Evolutionary conservation across 2,329 filamentous ascomycete species (phyloP), one percentile per base, ranked within the genome.

Genomic region (Ophiostoma sp.): DNA sequence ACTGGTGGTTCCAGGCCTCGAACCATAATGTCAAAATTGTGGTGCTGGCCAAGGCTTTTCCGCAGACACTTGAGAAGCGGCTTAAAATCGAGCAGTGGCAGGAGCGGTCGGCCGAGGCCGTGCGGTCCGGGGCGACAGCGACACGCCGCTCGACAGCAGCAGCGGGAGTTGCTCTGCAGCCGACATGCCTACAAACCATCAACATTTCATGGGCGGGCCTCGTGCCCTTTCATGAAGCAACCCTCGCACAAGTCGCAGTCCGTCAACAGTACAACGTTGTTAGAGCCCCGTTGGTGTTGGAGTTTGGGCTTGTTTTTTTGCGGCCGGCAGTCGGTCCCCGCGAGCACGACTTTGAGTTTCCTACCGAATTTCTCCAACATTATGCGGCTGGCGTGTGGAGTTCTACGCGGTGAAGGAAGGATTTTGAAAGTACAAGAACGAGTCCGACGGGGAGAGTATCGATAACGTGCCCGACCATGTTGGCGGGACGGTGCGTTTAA

Each of bases 1-100:
- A 33, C 42, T 69, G 22, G 22, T 69, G 64, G 64, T 69, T 69
- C 22, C 9, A n/a, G 11, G 22, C 22, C 11, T 50, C 42, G 12
- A 50, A 52, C 12, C 64, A 69, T 22, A 6, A 69, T 15, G 64
- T 69, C 25, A 69, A 69, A 45, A 69, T 52, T 25, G 64, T 69
- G 39, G 64, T 69, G 11, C 25, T 69, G 22, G 42, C 42, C 64
- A 69, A 69, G 25, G 64, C 64, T 1, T 69, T 69, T 52, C 64
- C 64, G 22, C 25, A 33, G 25, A 52, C 25, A n/a, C 39, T 25
- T 3, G 28, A 50, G 39, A 50, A 50, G 28, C 42, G 64, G 15
- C 22, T 69, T 3, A 28, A 22, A 31, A n/a, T 69, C 64, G 64
- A 69, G 45, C 42, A 50, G 11, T 69, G 64, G 64, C 36, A 66